These are phyloP conservation scores for Citrus maxima DNA, from an alignment of 345 rosid species.

Conservation along the genomic window DNA sequence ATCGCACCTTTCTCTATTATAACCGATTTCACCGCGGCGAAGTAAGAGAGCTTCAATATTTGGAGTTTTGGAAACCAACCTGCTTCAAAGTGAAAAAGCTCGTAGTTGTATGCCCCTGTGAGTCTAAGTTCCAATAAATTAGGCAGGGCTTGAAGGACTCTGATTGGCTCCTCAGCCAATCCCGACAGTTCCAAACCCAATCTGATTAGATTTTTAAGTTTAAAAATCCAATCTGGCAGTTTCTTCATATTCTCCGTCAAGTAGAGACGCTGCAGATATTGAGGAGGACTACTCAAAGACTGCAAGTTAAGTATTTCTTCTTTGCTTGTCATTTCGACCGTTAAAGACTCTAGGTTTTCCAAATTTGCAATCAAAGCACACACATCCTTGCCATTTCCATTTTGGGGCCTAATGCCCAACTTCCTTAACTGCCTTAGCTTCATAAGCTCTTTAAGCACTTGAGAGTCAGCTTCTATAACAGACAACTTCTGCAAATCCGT, in stretches of 20 bases:
- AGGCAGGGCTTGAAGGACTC: not conserved
- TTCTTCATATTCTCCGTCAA: not conserved
- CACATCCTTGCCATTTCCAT: not conserved
- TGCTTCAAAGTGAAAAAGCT: not conserved
- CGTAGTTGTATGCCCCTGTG: not conserved
- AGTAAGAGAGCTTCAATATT: fast-evolving
- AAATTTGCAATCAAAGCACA: conserved; percentile 8
- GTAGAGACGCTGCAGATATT: too few species aligned
- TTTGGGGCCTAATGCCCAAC: conserved; percentile 3
- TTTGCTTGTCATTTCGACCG: not conserved
- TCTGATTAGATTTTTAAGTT: not conserved
- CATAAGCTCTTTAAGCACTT: not conserved
- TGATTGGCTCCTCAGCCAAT: not conserved
- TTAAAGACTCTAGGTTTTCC: not conserved
- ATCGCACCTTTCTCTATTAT: not conserved
- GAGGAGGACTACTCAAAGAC: not conserved
- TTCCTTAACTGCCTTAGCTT: not conserved
- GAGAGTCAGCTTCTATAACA: too few species aligned
- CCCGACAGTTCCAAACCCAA: not conserved
- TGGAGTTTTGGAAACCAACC: not conserved
- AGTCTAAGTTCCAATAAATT: conserved; percentile 2
- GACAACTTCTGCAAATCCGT: not conserved
- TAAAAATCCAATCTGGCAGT: conserved; percentile 5
- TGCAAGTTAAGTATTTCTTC: conserved; percentile 6
- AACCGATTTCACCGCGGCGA: not conserved